These are phyloP conservation scores for Aspergillus sclerotialis DNA, from an alignment of 2,329 filamentous ascomycete species.

Conservation along the genomic window DNA sequence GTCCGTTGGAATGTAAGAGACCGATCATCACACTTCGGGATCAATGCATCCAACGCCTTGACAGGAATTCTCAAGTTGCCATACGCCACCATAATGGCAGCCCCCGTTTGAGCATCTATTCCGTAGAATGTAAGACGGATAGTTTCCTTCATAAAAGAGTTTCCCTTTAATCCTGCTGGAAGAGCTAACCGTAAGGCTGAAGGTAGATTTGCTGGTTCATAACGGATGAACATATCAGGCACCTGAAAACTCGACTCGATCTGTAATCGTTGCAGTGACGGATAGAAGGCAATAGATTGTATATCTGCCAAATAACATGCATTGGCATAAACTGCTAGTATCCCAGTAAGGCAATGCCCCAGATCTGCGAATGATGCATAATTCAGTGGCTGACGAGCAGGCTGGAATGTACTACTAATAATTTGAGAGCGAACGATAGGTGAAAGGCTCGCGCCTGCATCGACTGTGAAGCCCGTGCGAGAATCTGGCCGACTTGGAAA, in stretches of 20 bases:
- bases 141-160: conserved; percentile 25
- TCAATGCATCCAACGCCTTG: conserved; percentile 18
- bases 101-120: conserved; percentile 25
- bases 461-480: background rate
- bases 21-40: conserved; percentile 23
- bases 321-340: conserved; percentile 32
- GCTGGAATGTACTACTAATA: conserved; percentile 21
- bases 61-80: conserved; percentile 24
- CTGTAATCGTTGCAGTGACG: conserved; percentile 21
- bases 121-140: conserved; percentile 33
- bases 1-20: conserved; percentile 27
- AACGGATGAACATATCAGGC: conserved; percentile 29
- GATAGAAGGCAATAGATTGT: conserved; percentile 20
- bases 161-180: conserved; percentile 18
- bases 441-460: conserved; percentile 6
- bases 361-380: conserved; percentile 26
- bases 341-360: conserved; percentile 28
- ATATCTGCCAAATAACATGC: conserved; percentile 26
- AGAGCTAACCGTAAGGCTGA: conserved; percentile 21
- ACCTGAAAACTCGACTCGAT: conserved; percentile 24
- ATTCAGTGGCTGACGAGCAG: conserved; percentile 11
- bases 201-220: conserved; percentile 24
- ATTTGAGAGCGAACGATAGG: conserved; percentile 18
- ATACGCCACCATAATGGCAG: conserved; percentile 28
- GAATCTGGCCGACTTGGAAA: conserved; percentile 8